Percentiles rank a stretch among this genome's conserved stretches.
Evolutionary conservation across 2,329 filamentous ascomycete species (phyloP).

Genomic region (Aspergillus sp.): DNA sequence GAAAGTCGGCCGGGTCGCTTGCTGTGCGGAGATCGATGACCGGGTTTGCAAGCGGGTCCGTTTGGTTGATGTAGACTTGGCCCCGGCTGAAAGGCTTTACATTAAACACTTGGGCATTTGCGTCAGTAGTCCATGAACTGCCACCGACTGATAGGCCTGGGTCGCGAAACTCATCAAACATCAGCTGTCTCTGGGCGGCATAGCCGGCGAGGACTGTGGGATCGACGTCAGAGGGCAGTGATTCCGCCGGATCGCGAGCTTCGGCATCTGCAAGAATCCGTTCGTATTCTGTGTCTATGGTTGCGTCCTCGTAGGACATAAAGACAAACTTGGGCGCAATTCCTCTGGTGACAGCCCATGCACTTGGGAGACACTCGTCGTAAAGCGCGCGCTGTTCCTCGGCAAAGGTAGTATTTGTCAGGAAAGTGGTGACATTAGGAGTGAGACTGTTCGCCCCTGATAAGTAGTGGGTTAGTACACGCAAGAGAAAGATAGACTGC

Average conservation of each 20-base stretch:
- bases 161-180: neutral
- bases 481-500: neutral
- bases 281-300: neutral
- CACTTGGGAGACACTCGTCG: neutral
- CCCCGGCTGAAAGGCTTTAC: conserved; percentile 4
- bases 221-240: neutral
- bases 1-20: neutral
- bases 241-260: conserved; percentile 2
- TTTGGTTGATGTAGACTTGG: neutral
- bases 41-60: neutral
- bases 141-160: neutral
- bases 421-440: conserved; percentile 1
- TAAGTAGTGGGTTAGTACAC: neutral
- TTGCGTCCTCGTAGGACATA: neutral
- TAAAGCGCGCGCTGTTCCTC: neutral
- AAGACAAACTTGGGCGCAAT: neutral
- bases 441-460: neutral
- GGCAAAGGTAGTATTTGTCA: neutral
- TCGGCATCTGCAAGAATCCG: neutral
- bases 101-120: neutral
- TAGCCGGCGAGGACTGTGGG: neutral
- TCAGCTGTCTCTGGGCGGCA: neutral
- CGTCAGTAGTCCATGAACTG: neutral
- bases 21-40: neutral
- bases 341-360: neutral